Conservation (phyloP, 768 basidiomycete species). For the Leccinum sublutescens region DNA sequence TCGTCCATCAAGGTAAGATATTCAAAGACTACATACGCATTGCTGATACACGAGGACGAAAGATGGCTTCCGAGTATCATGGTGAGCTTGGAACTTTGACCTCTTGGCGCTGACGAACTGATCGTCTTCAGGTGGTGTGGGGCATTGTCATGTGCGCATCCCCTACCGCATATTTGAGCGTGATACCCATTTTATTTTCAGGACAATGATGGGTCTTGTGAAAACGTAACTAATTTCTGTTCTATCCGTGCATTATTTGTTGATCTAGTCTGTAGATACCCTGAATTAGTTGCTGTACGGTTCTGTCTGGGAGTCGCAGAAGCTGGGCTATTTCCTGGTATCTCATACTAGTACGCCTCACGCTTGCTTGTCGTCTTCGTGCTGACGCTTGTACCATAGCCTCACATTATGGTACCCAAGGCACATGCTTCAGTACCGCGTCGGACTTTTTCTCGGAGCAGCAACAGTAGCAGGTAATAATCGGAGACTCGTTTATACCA, state of each 20-base stretch:
- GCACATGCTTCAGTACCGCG: constrained; percentile 55
- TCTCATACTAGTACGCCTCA: constrained; percentile 61
- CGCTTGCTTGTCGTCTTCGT: too few relatives aligned
- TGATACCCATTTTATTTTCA: constrained; percentile 19
- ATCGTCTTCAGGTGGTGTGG: constrained; percentile 52
- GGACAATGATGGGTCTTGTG: constrained; percentile 66
- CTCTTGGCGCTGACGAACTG: background rate
- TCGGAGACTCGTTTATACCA: background rate
- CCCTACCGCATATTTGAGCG: background rate
- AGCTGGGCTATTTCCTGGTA: constrained; percentile 71
- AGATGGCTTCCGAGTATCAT: constrained; percentile 68
- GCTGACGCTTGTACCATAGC: constrained; percentile 29
- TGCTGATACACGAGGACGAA: constrained; percentile 13
- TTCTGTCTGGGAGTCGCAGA: constrained; percentile 64
- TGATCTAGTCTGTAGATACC: constrained; percentile 42
- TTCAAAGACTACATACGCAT: background rate
- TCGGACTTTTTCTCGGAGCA: constrained; percentile 64
- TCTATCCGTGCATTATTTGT: background rate
- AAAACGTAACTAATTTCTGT: constrained; percentile 44
- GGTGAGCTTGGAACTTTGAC: constrained; percentile 32
- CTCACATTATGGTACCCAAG: constrained; percentile 71
- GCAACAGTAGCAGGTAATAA: constrained; percentile 53
- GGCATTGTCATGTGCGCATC: constrained; percentile 55
- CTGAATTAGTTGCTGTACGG: constrained; percentile 56
- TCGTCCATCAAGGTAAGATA: constrained; percentile 57